Percentiles rank a stretch among this genome's conserved stretches.
Evolutionary conservation across 257 asterid species (phyloP).

Genomic region (Solanum habrochaites): DNA sequence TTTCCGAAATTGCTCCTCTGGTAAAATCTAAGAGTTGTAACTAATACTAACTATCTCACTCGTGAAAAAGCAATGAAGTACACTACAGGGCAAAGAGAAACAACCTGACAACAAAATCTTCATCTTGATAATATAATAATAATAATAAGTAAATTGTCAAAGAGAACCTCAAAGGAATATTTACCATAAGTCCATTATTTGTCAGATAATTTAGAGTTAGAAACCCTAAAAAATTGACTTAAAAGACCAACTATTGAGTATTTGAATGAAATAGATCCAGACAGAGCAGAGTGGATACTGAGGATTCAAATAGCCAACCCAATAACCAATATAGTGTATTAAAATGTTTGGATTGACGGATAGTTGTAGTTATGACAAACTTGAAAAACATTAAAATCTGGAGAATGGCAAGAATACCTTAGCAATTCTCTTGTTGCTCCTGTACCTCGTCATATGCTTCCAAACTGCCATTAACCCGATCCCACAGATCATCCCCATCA

Average conservation of each 20-base stretch:
- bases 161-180: background rate
- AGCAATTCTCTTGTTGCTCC: conserved; percentile 69
- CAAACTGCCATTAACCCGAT: conserved; percentile 84
- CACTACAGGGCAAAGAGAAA: background rate
- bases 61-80: background rate
- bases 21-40: background rate
- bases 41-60: background rate
- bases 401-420: conserved; percentile 34
- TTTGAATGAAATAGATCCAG: background rate
- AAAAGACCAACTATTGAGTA: background rate
- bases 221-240: background rate
- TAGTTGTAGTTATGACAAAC: background rate
- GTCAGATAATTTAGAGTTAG: background rate
- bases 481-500: conserved; percentile 80
- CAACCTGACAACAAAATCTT: background rate
- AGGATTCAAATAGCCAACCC: background rate
- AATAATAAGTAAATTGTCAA: background rate
- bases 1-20: background rate
- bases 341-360: background rate
- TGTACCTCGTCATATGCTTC: conserved; percentile 67
- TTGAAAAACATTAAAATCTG: background rate
- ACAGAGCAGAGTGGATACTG: background rate
- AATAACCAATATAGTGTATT: background rate
- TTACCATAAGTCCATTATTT: background rate
- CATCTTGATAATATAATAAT: background rate